phyloP scores from a whole-genome alignment of 177 flowering plant genomes.

The Tripterygium wilfordii region DNA sequence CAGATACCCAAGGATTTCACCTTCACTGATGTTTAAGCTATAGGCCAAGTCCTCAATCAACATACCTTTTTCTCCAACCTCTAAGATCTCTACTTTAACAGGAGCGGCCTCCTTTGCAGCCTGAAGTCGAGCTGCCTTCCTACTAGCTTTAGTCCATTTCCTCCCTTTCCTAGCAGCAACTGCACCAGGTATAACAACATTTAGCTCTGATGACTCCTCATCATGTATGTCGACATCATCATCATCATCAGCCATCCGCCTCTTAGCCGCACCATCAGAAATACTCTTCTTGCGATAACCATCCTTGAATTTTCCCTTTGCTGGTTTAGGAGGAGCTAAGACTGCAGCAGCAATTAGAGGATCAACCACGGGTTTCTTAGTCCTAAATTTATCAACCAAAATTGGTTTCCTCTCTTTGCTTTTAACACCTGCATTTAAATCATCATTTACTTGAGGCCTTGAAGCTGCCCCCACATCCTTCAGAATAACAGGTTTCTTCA shows the following conservation, averaged over 20 bases:
- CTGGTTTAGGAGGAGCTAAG: conserved; percentile 62
- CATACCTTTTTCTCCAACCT: conserved; percentile 94
- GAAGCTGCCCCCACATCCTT: conserved; percentile 68
- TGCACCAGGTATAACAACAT: conserved; percentile 63
- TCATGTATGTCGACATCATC: conserved; percentile 33
- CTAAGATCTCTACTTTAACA: conserved; percentile 83
- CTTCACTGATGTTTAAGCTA: conserved; percentile 71
- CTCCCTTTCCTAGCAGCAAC: conserved; percentile 59
- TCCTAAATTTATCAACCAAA: conserved; percentile 80
- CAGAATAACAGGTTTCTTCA: conserved; percentile 61
- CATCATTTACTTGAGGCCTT: conserved; percentile 17
- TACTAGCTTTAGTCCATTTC: conserved; percentile 89
- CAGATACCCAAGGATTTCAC: conserved; percentile 75
- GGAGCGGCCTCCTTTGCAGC: conserved; percentile 92
- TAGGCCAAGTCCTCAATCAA: conserved; percentile 71
- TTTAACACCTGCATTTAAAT: conserved; percentile 18
- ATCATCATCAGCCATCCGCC: conserved; percentile 39
- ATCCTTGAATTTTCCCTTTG: conserved; percentile 65
- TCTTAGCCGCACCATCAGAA: conserved; percentile 46
- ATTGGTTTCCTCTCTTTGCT: conserved; percentile 73
- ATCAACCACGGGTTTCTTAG: conserved; percentile 71
- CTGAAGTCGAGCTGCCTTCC: conserved; percentile 80
- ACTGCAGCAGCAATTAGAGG: conserved; percentile 61
- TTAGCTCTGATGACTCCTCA: conserved; percentile 62
- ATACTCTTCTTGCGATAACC: conserved; percentile 53